A percentile compares a stretch with the other conserved stretches of the same genome.
Conservation (phyloP, 768 basidiomycete genomes). For the Paxillus ammoniavirescens region DNA sequence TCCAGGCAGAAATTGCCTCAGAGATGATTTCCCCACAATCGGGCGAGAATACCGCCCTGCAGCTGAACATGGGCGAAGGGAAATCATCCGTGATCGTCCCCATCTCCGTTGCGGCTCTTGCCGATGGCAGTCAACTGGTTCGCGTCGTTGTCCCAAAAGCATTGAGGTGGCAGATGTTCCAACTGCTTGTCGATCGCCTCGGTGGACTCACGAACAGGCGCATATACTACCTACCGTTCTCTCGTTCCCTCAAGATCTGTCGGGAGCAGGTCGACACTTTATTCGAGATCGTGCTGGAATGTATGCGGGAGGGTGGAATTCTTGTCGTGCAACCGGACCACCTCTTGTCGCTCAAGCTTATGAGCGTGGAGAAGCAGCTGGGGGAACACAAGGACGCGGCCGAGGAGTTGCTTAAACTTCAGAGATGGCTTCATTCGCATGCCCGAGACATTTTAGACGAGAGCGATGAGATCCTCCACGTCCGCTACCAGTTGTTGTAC, state of each 20-base stretch:
- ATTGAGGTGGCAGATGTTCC: constrained; percentile 30
- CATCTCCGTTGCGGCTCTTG: constrained; percentile 23
- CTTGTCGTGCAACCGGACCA: constrained; percentile 51
- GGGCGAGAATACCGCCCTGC: constrained; percentile 36
- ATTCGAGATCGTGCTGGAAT: constrained; percentile 21
- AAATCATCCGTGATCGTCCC: constrained; percentile 44
- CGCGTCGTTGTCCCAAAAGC: constrained; percentile 35
- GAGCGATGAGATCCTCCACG: constrained; percentile 40
- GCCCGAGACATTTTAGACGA: constrained; percentile 22
- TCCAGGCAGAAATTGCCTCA: constrained; percentile 27
- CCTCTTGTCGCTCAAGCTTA: constrained; percentile 46
- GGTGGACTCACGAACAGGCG: constrained; percentile 34
- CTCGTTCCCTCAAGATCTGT: constrained; percentile 19
- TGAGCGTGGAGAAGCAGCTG: constrained; percentile 25
- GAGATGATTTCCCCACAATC: constrained; percentile 32
- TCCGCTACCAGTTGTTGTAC: constrained; percentile 49
- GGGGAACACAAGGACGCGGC: constrained; percentile 12
- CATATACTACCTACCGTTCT: constrained; percentile 32
- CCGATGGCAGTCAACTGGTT: constrained; percentile 27
- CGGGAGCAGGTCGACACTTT: constrained; percentile 19
- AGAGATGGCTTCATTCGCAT: constrained; percentile 18
- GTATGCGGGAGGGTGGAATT: constrained; percentile 37
- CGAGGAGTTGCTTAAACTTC: constrained; percentile 15
- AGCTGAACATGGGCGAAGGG: constrained; percentile 58
- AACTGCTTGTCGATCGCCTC: constrained; percentile 30